Base-by-base conservation (phyloP, 371 early-diverging fungal genomes). In the Mortierella sp. region DNA sequence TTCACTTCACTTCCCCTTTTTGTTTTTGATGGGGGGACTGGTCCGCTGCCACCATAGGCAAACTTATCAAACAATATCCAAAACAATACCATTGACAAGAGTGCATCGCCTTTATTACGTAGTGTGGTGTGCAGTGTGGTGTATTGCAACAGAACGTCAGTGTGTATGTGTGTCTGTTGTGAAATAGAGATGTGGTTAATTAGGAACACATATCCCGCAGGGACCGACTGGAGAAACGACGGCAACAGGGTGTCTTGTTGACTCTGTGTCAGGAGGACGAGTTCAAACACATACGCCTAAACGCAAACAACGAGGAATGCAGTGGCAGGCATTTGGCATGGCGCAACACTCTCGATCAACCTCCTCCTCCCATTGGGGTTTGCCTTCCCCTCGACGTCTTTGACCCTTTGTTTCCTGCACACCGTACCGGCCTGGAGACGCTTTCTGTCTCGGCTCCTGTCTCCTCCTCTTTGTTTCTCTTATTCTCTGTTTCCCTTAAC, bases 121-220 rank as follows among this genome's bases (percentile, higher is more conserved):
- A 39, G 61, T 61, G 61, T 61, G 61, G 61, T 61, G 61, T 9
- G 37, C n/a, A n/a, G n/a, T n/a, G n/a, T n/a, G n/a, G n/a, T n/a
- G n/a, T n/a, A 8, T 19, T 37, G 22, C 61, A 61, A 22, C 34
- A 14, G 29, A 16, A 29, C 14, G 31, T 55, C 19, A 6, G 19
- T 47, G 34, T 61, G 22, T 16, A 34, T 61, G 22, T 34, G 61
- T 19, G 22, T 19, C 19, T 37, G 22, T 3, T 19, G 16, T 34
- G 61, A 61, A n/a, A 61, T 19, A 37, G 22, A 39, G 61, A 61
- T 61, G 61, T 61, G 61, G 61, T 61, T 61, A 19, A 22, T 10
- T 39, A 61, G 61, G 61, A 16, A 61, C 61, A 37, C 39, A 61
- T 19, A 37, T 19, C 37, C 34, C 11, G n/a, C 19, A 55, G 14